Evolutionary conservation across 225 moss, liverwort and hornwort species (phyloP).

Genomic region (Sphagnum tenellum): DNA sequence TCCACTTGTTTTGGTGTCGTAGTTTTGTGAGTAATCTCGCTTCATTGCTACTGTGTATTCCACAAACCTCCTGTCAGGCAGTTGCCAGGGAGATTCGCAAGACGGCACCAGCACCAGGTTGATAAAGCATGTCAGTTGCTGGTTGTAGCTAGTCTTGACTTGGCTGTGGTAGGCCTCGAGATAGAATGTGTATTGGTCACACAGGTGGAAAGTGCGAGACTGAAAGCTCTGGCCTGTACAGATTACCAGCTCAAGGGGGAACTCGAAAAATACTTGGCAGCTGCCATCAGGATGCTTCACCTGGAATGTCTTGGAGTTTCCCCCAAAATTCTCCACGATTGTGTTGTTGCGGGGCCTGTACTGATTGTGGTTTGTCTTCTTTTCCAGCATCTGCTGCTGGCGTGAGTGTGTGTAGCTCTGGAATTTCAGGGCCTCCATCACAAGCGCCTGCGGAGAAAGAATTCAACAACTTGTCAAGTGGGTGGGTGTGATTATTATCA

Average conservation of each 20-base stretch:
- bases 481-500: too few species aligned
- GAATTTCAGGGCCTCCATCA: slow-evolving; percentile 70
- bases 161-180: slow-evolving; percentile 72
- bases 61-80: slow-evolving; percentile 22
- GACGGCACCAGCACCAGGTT: slow-evolving; percentile 45
- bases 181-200: slow-evolving; percentile 64
- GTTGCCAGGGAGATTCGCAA: slow-evolving; percentile 17
- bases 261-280: slow-evolving; percentile 74
- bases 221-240: slow-evolving; percentile 73
- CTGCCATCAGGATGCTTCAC: slow-evolving; percentile 54
- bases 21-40: slow-evolving; percentile 66
- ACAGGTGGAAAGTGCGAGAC: slow-evolving; percentile 58
- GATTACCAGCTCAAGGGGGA: slow-evolving; percentile 73
- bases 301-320: slow-evolving; percentile 70
- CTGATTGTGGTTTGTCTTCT: slow-evolving; percentile 68
- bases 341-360: slow-evolving; percentile 58
- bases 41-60: slow-evolving; percentile 83
- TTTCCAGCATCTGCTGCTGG: slow-evolving; percentile 80
- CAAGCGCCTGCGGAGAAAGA: slow-evolving; percentile 18
- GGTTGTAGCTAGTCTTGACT: slow-evolving; percentile 67
- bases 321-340: slow-evolving; percentile 73
- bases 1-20: slow-evolving; percentile 61
- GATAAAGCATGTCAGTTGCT: slow-evolving; percentile 65
- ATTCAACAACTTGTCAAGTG: too few species aligned
- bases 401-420: slow-evolving; percentile 74